These are phyloP conservation scores for Pythium periplocum DNA, from an alignment of 352 stramenopile genomes.

Conservation along the genomic window DNA sequence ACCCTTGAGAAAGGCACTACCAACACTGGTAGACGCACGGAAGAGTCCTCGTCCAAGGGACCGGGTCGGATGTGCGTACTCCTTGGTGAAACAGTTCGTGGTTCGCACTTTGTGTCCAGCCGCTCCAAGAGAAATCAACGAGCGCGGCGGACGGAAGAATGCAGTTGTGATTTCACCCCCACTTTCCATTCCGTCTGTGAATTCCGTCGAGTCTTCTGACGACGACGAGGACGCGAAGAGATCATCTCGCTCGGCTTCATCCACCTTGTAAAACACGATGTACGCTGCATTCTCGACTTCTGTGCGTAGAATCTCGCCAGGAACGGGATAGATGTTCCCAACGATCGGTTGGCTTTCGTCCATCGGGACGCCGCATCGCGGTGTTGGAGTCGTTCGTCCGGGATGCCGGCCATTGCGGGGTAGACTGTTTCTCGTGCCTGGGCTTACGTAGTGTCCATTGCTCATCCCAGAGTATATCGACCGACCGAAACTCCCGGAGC, in stretches of 20 bases:
- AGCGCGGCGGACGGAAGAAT: conserved; percentile 46
- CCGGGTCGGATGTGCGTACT: conserved; percentile 76
- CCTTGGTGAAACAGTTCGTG: conserved; percentile 79
- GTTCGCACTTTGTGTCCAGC: conserved; percentile 84
- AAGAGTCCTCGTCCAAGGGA: conserved; percentile 75
- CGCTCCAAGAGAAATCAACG: conserved; percentile 72
- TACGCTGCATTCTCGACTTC: conserved; percentile 76
- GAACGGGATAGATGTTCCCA: conserved; percentile 62
- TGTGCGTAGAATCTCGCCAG: conserved; percentile 65
- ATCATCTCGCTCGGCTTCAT: conserved; percentile 44
- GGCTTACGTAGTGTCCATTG: conserved; percentile 30
- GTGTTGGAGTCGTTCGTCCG: conserved; percentile 55
- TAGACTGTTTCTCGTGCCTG: conserved; percentile 13
- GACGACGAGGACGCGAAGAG: conserved; percentile 36
- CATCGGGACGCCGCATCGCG: conserved; percentile 38
- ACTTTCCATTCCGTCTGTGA: background rate
- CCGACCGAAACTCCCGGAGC: conserved; percentile 16
- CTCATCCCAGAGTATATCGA: conserved; percentile 45
- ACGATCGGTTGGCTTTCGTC: conserved; percentile 65
- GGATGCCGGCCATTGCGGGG: conserved; percentile 24
- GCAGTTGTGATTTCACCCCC: conserved; percentile 17
- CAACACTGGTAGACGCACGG: conserved; percentile 81
- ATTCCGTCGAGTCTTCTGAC: conserved; percentile 20
- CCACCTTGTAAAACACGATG: conserved; percentile 87
- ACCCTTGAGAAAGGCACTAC: conserved; percentile 79